Evolutionary conservation across 768 basidiomycete genomes (phyloP).

Genomic region (Trametes villosa): DNA sequence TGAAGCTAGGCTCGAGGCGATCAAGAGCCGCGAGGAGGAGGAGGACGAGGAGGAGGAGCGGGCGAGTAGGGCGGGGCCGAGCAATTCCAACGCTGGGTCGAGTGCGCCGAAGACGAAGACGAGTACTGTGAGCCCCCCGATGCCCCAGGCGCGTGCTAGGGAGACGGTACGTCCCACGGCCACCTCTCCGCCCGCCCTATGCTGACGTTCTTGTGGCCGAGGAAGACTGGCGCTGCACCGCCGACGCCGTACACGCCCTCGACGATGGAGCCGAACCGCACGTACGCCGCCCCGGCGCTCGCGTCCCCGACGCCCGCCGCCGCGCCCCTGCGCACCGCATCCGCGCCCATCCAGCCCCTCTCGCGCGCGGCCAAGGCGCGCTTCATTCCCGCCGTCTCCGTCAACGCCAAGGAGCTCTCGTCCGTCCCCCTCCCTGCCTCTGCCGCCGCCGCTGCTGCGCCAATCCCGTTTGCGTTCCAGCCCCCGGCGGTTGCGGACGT

Average conservation of each 20-base stretch:
- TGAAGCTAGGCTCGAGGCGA: constrained; percentile 79
- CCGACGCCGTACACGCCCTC: constrained; percentile 35
- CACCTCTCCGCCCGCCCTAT: not conserved
- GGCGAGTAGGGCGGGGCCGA: constrained; percentile 42
- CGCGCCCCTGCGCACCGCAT: constrained; percentile 22
- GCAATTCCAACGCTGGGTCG: constrained; percentile 22
- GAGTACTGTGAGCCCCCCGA: constrained; percentile 12
- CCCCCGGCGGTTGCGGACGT: constrained; percentile 28
- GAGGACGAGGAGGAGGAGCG: constrained; percentile 82
- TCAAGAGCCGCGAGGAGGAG: constrained; percentile 75
- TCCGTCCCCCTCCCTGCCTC: constrained; percentile 30
- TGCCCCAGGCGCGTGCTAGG: not conserved
- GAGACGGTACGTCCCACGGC: constrained; percentile 11
- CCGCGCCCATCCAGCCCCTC: constrained; percentile 9
- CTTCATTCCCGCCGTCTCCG: constrained; percentile 20
- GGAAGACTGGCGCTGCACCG: constrained; percentile 12
- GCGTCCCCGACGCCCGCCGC: constrained; percentile 24
- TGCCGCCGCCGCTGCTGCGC: too few relatives aligned
- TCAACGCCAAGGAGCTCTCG: constrained; percentile 34
- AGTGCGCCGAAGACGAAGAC: constrained; percentile 19
- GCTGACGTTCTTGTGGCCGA: not conserved
- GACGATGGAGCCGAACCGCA: constrained; percentile 22
- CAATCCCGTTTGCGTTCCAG: constrained; percentile 37
- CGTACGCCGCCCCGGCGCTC: constrained; percentile 18
- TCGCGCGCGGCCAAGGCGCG: constrained; percentile 38